Conservation (phyloP, 2,329 filamentous ascomycete species). For the Cercospora berteroae region DNA sequence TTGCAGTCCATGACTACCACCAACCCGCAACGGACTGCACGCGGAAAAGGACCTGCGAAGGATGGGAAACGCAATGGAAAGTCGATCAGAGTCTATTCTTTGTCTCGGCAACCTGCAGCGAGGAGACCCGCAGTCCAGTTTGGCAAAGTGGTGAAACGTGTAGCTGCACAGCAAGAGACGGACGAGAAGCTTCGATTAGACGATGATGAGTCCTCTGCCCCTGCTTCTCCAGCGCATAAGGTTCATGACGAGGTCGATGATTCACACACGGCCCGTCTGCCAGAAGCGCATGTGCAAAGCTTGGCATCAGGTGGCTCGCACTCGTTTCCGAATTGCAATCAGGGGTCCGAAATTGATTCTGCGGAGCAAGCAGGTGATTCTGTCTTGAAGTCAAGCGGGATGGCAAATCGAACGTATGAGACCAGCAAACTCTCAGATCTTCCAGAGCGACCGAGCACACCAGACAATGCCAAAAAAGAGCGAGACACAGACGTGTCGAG, state of each 20-base stretch:
- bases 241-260: background rate
- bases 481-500: background rate
- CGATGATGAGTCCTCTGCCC: background rate
- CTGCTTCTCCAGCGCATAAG: background rate
- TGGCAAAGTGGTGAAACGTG: background rate
- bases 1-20: background rate
- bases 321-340: background rate
- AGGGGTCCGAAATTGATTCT: background rate
- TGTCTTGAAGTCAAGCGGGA: background rate
- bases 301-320: background rate
- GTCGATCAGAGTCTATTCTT: background rate
- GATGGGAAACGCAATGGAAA: background rate
- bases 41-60: background rate
- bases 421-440: background rate
- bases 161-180: background rate
- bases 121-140: background rate
- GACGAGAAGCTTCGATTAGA: background rate
- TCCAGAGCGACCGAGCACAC: background rate
- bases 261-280: background rate
- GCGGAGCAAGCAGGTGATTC: background rate
- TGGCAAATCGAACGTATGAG: background rate
- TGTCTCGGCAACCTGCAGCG: background rate
- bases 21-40: background rate
- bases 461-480: background rate
- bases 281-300: background rate